Evolutionary conservation across 441 rosid genomes (phyloP).

Genomic region (Viola pubescens): DNA sequence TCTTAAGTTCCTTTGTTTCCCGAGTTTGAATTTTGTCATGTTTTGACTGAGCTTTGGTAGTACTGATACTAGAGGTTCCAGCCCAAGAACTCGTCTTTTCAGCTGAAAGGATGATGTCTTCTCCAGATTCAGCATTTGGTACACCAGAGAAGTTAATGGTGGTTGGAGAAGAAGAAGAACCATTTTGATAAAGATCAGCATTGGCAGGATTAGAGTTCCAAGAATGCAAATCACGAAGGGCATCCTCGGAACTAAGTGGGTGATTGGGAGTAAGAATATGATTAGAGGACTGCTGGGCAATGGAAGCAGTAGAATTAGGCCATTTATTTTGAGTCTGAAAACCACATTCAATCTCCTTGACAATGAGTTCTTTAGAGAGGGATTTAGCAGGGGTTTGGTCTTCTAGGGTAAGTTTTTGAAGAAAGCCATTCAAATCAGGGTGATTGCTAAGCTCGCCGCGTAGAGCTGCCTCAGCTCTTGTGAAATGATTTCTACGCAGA

Average conservation of each 20-base stretch:
- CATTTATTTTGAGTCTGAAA: constrained; percentile 51
- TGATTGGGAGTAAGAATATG: constrained; percentile 31
- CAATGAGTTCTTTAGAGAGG: constrained; percentile 68
- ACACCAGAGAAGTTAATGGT: constrained; percentile 28
- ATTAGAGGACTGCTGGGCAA: constrained; percentile 23
- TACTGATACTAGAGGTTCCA: constrained; percentile 47
- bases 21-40: constrained; percentile 29
- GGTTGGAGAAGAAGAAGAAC: constrained; percentile 15
- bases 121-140: constrained; percentile 43
- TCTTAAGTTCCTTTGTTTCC: constrained; percentile 40
- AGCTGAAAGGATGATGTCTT: constrained; percentile 44
- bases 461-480: constrained; percentile 90
- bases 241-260: constrained; percentile 39
- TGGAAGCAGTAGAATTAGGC: constrained; percentile 43
- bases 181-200: constrained; percentile 37
- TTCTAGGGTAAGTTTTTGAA: constrained; percentile 52
- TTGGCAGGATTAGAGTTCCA: constrained; percentile 54
- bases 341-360: constrained; percentile 79
- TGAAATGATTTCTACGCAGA: constrained; percentile 59
- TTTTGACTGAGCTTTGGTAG: constrained; percentile 36
- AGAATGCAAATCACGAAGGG: constrained; percentile 42
- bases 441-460: constrained; percentile 57
- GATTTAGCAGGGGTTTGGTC: constrained; percentile 37
- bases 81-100: constrained; percentile 47
- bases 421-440: constrained; percentile 68